A percentile compares a stretch with the other conserved stretches of the same genome.
Conservation (phyloP, 2,329 filamentous ascomycete genomes). For the Blumeriella jaapii region DNA sequence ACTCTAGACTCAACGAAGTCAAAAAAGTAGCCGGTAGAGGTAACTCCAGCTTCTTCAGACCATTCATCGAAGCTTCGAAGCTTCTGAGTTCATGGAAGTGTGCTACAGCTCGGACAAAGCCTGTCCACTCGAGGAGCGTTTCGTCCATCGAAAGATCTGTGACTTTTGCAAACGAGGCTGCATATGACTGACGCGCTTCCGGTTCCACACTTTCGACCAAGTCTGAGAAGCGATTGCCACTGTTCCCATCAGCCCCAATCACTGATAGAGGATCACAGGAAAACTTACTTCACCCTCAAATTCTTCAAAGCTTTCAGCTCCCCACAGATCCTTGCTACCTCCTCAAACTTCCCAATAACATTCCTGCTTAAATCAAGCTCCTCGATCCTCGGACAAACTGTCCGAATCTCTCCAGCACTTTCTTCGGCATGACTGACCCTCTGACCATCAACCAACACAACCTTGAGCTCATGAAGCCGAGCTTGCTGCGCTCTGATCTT, state of each 20-base stretch:
- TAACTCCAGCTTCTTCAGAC: slow-evolving; percentile 40
- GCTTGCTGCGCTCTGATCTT: slow-evolving; percentile 78
- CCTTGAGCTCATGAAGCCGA: slow-evolving; percentile 62
- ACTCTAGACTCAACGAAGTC: slow-evolving; percentile 56
- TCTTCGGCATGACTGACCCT: slow-evolving; percentile 39
- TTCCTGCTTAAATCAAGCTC: slow-evolving; percentile 84
- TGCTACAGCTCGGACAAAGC: slow-evolving; percentile 42
- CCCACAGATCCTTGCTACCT: slow-evolving; percentile 59
- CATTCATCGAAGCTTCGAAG: slow-evolving; percentile 46
- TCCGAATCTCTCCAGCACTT: slow-evolving; percentile 28
- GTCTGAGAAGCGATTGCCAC: slow-evolving; percentile 62
- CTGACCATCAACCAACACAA: slow-evolving; percentile 72
- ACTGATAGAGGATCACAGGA: too few relatives aligned
- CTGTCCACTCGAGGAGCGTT: slow-evolving; percentile 53
- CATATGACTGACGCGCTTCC: background rate
- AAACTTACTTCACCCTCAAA: slow-evolving; percentile 58
- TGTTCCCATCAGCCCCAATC: too few relatives aligned
- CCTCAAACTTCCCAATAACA: slow-evolving; percentile 55
- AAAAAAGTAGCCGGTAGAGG: slow-evolving; percentile 30
- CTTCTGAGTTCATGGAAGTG: slow-evolving; percentile 41
- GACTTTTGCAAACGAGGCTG: slow-evolving; percentile 27
- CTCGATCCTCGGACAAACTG: slow-evolving; percentile 50
- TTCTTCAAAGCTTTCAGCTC: slow-evolving; percentile 54
- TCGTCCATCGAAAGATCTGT: slow-evolving; percentile 55
- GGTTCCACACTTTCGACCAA: slow-evolving; percentile 13